Evolutionary conservation across 2,329 filamentous ascomycete genomes (phyloP).

Genomic region (Fusarium palustre): DNA sequence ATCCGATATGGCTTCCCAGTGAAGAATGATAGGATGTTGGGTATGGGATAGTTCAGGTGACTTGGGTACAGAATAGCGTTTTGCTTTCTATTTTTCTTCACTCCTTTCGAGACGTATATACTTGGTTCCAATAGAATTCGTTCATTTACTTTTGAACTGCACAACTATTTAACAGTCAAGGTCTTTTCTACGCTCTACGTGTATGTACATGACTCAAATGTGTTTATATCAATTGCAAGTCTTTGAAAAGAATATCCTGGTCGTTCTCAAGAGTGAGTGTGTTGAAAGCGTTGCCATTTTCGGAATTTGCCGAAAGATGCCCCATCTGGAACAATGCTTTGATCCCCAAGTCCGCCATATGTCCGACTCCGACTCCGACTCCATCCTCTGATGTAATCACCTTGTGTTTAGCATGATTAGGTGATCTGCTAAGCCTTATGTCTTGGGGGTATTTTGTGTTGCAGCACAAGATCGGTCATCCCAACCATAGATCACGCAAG

Average conservation of each 20-base stretch:
- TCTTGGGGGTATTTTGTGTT: not conserved
- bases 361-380: not conserved
- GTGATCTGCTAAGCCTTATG: not conserved
- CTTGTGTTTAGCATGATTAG: not conserved
- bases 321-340: not conserved
- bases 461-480: not conserved
- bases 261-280: not conserved
- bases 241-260: not conserved
- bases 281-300: not conserved
- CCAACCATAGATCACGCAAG: not conserved
- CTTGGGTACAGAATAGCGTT: not conserved
- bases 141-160: not conserved
- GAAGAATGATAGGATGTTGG: not conserved
- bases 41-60: not conserved
- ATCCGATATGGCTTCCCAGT: not conserved
- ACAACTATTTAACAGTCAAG: accelerated
- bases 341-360: not conserved
- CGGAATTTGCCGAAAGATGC: not conserved
- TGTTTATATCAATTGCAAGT: too few relatives aligned
- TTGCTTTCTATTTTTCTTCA: constrained; percentile 9
- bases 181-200: not conserved
- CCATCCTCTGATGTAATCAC: not conserved
- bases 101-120: constrained; percentile 13
- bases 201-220: too few relatives aligned
- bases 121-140: constrained; percentile 1